Evolutionary conservation across 2,329 filamentous ascomycete species (phyloP).

Genomic region (Epichloe glyceriae): DNA sequence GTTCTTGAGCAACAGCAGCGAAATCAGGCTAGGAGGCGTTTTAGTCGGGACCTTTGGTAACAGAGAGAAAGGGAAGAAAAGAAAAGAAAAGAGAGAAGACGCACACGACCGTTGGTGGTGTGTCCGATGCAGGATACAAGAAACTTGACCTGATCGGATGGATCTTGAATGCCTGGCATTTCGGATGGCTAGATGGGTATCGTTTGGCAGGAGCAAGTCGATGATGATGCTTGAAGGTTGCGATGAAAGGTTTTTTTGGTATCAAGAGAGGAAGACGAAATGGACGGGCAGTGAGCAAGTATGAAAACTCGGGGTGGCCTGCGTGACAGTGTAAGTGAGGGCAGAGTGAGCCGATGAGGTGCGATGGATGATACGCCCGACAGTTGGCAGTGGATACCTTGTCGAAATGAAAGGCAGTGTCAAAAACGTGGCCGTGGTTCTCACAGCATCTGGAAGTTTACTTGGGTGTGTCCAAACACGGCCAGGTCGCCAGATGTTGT

Average conservation of each 20-base stretch:
- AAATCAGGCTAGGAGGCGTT: slow-evolving; percentile 45
- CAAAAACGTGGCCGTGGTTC: neutral
- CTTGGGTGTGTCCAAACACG: neutral
- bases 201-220: neutral
- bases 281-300: neutral
- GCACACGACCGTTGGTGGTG: slow-evolving; percentile 46
- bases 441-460: neutral
- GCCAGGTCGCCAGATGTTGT: neutral
- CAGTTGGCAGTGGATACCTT: slow-evolving; percentile 1
- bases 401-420: neutral
- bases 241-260: neutral
- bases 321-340: neutral
- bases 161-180: slow-evolving; percentile 21
- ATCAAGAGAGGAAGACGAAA: neutral
- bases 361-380: neutral
- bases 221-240: neutral
- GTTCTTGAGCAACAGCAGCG: slow-evolving; percentile 48
- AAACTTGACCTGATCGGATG: slow-evolving; percentile 49
- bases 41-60: neutral
- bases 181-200: neutral
- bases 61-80: neutral
- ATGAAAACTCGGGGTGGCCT: neutral
- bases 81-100: slow-evolving; percentile 8
- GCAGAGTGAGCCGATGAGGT: neutral
- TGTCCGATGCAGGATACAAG: slow-evolving; percentile 52